Base-by-base conservation (phyloP, 2,329 filamentous ascomycete genomes). In the Neurospora sp. region DNA sequence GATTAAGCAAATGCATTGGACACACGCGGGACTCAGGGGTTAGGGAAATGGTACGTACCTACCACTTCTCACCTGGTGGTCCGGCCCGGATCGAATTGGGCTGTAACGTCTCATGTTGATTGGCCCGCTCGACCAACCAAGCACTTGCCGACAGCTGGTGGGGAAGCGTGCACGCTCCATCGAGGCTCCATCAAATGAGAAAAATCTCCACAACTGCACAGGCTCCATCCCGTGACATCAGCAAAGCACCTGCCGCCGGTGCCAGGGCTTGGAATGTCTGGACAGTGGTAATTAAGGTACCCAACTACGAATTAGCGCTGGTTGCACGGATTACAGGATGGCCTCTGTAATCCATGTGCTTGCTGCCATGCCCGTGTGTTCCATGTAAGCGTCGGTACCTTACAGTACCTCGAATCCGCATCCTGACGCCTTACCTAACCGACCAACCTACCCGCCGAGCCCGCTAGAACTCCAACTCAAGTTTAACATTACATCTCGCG, bases 151-250 rank as follows among this genome's bases (percentile, higher is more conserved):
- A 62, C 52, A 62, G 52, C 52, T 62, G 52, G 13, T 62, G 28
- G 52, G 52, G 52, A 62, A 62, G 17, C 33, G 28, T n/a, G 23
- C 52, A 52, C 19, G 1, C 15, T 36, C 52, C 52, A 36, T 62
- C 52, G 28, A 62, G 11, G 52, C 52, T 62, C 52, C 52, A 62
- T 62, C 52, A 62, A 62, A 62, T 62, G 52, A 62, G 23, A 62
- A 62, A 62, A 62, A 46, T 68, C 73, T 71, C 74, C 72, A 73
- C 73, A 69, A 67, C 28, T 72, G 68, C 71, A 66, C 69, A 67
- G 73, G 72, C 71, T 73, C 71, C 73, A 71, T 73, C 71, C 67
- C 52, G 73, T 76, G 75, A 75, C 76, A 75, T 77, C 76, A 62
- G 52, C 28, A 58, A 62, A 28, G 23, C 46, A 43, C 42, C n/a